These are phyloP conservation scores for Exidia glandulosa DNA, from an alignment of 768 basidiomycete genomes.

Conservation along the genomic window DNA sequence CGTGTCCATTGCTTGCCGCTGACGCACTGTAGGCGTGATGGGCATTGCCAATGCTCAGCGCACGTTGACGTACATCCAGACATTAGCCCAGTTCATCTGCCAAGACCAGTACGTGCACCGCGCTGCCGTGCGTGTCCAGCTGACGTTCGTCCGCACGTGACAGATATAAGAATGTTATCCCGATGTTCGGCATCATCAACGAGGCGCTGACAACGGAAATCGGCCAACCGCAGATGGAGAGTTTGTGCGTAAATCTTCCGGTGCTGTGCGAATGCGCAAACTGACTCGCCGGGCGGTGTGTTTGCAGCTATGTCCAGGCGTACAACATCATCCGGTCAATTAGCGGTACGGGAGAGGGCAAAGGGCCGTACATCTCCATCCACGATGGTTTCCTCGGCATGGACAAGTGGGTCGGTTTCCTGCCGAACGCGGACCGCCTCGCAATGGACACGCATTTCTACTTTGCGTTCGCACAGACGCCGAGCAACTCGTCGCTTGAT, in stretches of 20 bases:
- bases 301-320: slow-evolving; percentile 63
- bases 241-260: slow-evolving; percentile 35
- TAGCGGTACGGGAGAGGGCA: slow-evolving; percentile 71
- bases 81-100: slow-evolving; percentile 84
- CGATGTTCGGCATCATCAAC: slow-evolving; percentile 83
- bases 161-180: slow-evolving; percentile 47
- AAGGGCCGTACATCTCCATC: slow-evolving; percentile 74
- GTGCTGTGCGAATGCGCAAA: background rate
- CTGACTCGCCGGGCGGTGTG: slow-evolving; percentile 3
- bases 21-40: slow-evolving; percentile 43
- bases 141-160: background rate
- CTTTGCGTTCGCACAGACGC: slow-evolving; percentile 57
- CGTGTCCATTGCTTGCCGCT: background rate
- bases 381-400: slow-evolving; percentile 81
- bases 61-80: slow-evolving; percentile 77
- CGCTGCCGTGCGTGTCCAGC: background rate
- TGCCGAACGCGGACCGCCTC: slow-evolving; percentile 72
- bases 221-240: slow-evolving; percentile 39
- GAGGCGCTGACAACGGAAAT: slow-evolving; percentile 57
- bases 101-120: slow-evolving; percentile 56
- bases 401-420: slow-evolving; percentile 53
- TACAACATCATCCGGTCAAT: slow-evolving; percentile 73
- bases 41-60: slow-evolving; percentile 91
- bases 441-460: slow-evolving; percentile 83
- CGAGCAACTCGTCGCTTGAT: slow-evolving; percentile 39